phyloP scores from a whole-genome alignment of 129 eudicot genomes.

The Deinandra increscens region DNA sequence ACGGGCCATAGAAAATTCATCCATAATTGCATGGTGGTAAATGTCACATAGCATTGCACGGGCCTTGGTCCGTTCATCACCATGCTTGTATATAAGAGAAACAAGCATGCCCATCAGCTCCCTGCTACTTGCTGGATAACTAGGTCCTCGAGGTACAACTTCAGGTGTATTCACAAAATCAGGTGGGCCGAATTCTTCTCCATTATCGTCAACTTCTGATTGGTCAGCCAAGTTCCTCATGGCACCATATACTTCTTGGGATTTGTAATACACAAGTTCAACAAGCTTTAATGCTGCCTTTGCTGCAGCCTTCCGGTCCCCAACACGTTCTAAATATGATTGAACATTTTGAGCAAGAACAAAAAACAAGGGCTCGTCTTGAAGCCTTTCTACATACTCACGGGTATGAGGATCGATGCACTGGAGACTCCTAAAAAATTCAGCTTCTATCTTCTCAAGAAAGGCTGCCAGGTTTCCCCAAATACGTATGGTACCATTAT shows the following conservation, averaged over 20 bases:
- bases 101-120: conserved; percentile 71
- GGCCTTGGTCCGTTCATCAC: conserved; percentile 92
- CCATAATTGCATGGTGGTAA: conserved; percentile 75
- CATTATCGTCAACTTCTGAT: conserved; percentile 33
- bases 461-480: conserved; percentile 89
- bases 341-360: conserved; percentile 87
- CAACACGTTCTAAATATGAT: conserved; percentile 60
- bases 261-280: conserved; percentile 77
- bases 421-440: conserved; percentile 77
- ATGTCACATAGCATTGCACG: conserved; percentile 98
- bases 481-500: conserved; percentile 58
- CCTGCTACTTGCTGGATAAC: conserved; percentile 68
- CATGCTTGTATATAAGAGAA: conserved; percentile 69
- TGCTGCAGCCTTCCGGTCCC: conserved; percentile 73
- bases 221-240: conserved; percentile 75
- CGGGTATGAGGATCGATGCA: conserved; percentile 84
- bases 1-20: conserved; percentile 67
- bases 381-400: conserved; percentile 85
- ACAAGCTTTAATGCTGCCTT: conserved; percentile 79
- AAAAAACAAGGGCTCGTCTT: conserved; percentile 73
- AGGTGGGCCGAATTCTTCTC: conserved; percentile 47
- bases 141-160: conserved; percentile 62
- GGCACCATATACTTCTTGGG: conserved; percentile 81
- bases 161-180: conserved; percentile 66
- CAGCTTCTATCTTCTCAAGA: conserved; percentile 74